These are phyloP conservation scores for Moricandia moricandioides DNA, from an alignment of 345 rosid genomes.

Conservation along the genomic window DNA sequence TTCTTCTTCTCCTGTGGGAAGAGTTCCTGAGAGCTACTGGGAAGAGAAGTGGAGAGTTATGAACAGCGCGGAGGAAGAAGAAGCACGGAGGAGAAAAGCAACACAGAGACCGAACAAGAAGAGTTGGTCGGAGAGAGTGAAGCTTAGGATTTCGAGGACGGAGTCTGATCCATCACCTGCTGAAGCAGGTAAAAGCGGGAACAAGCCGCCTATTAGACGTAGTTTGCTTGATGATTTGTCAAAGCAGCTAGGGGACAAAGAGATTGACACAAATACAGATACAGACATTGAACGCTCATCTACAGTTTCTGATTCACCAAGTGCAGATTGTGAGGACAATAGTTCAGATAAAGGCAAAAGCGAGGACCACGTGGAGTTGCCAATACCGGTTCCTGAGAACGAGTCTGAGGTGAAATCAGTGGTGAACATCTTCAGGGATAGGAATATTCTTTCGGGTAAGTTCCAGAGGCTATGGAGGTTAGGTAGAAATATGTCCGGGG, in stretches of 20 bases:
- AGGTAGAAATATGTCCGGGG: constrained; percentile 53
- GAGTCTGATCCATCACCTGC: constrained; percentile 65
- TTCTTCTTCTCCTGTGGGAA: constrained; percentile 57
- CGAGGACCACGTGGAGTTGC: constrained; percentile 36
- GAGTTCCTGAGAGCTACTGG: constrained; percentile 87
- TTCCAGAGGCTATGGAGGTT: constrained; percentile 90
- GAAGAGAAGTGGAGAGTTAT: constrained; percentile 90
- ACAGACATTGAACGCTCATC: constrained; percentile 41
- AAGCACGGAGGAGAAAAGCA: constrained; percentile 34
- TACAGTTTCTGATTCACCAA: constrained; percentile 53
- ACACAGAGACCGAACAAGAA: constrained; percentile 46
- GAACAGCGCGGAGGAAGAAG: constrained; percentile 62
- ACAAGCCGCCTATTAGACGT: constrained; percentile 50
- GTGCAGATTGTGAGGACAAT: constrained; percentile 51
- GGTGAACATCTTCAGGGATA: constrained; percentile 41
- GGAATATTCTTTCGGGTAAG: constrained; percentile 55
- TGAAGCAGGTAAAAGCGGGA: constrained; percentile 33
- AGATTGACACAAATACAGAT: neutral
- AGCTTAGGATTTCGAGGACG: constrained; percentile 53
- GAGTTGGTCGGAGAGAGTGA: constrained; percentile 78
- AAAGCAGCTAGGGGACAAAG: constrained; percentile 45
- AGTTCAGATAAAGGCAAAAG: constrained; percentile 61
- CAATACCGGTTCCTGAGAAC: constrained; percentile 42
- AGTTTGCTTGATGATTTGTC: constrained; percentile 73
- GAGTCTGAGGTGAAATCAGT: constrained; percentile 36